A percentile compares a stretch with the other conserved stretches of the same genome.
phyloP scores from a whole-genome alignment of 352 stramenopile genomes.

The Pythium pyrilobum region DNA sequence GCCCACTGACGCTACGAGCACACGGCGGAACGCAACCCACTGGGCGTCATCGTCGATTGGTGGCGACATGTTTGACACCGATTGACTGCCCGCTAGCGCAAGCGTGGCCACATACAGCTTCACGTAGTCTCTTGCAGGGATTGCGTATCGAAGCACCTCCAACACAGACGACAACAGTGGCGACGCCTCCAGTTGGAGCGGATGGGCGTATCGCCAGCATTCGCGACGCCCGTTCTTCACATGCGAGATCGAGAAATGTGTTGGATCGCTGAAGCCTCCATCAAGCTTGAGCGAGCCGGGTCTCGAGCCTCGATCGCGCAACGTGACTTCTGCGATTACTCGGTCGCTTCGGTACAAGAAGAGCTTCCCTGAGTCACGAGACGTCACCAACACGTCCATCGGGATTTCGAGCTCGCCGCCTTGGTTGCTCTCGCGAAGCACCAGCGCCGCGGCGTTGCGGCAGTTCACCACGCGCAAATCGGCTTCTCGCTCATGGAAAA shows the following conservation, averaged over 20 bases:
- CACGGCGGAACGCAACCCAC: constrained; percentile 6
- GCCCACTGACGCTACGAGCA: background rate
- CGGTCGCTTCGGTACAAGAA: constrained; percentile 3
- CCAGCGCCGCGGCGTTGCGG: constrained; percentile 1
- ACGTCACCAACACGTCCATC: constrained; percentile 7
- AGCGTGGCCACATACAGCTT: constrained; percentile 1
- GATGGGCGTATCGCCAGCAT: constrained; percentile 7
- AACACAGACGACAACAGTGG: constrained; percentile 2
- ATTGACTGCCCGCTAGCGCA: background rate
- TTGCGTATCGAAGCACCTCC: constrained; percentile 4
- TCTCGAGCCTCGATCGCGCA: background rate
- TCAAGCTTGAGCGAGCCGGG: background rate
- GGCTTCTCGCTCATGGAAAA: constrained; percentile 7
- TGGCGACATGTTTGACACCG: background rate
- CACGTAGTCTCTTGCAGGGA: constrained; percentile 3
- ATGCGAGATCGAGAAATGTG: background rate
- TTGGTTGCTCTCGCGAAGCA: background rate
- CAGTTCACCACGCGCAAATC: constrained; percentile 12
- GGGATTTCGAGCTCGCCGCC: background rate
- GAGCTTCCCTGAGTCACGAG: background rate
- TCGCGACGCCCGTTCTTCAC: background rate
- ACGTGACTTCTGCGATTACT: constrained; percentile 4
- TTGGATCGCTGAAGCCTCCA: background rate
- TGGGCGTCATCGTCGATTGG: background rate
- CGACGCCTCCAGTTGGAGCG: constrained; percentile 4